Conservation (phyloP, 73 alveolate species). For the Loxodes magnus region DNA sequence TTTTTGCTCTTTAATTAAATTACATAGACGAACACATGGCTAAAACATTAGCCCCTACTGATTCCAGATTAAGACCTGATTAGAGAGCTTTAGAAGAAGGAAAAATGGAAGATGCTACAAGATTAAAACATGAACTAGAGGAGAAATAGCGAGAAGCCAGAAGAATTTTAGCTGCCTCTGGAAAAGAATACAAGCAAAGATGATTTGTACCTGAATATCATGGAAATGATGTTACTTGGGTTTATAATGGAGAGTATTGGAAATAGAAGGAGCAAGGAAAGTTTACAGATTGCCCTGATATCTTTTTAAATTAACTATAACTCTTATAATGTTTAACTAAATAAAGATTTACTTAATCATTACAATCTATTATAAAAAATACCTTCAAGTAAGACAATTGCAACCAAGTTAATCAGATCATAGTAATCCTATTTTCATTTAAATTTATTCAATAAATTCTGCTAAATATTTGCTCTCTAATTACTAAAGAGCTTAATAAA, state of each 20-base stretch:
- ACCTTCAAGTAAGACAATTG: no score
- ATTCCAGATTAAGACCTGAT: conserved; percentile 91
- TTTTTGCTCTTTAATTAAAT: conserved; percentile 68
- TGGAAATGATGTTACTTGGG: conserved; percentile 32
- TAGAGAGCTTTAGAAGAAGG: conserved; percentile 87
- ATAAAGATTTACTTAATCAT: no score
- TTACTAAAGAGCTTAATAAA: no score
- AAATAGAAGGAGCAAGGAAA: conserved; percentile 16
- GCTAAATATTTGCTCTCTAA: no score
- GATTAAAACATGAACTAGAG: conserved; percentile 75
- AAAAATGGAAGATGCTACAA: conserved; percentile 64
- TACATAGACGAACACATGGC: conserved; percentile 44
- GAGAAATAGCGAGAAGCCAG: conserved; percentile 80
- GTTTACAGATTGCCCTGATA: conserved; percentile 1
- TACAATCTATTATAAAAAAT: no score
- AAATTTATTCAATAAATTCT: no score
- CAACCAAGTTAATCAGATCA: no score
- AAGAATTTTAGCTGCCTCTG: conserved; percentile 52
- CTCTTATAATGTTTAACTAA: no score
- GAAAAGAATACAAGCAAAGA: conserved; percentile 45
- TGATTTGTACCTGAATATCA: conserved; percentile 60
- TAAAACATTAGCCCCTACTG: conserved; percentile 75
- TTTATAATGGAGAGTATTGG: conserved; percentile 55
- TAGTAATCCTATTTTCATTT: no score
- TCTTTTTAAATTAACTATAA: no score